A percentile compares a stretch with the other conserved stretches of the same genome.
phyloP scores from a whole-genome alignment of 1,284 basidiomycete genomes.

The Pyrrhoderma noxium region DNA sequence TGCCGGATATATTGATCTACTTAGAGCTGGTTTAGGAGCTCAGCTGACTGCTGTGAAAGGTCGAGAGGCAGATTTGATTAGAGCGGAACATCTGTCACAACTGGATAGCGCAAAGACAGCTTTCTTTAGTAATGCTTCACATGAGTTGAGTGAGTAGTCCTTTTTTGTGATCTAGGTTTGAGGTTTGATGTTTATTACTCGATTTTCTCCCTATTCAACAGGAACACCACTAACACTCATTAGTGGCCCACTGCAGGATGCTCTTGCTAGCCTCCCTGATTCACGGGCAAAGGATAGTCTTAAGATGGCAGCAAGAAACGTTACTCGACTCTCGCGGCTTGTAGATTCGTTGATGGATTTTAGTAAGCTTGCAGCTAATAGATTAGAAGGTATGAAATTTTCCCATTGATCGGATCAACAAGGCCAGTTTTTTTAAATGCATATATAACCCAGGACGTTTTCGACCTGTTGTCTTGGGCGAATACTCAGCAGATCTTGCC shows the following conservation, averaged over 20 bases:
- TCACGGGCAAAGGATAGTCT: slow-evolving; percentile 20
- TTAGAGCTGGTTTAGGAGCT: slow-evolving; percentile 18
- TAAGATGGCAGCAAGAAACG: slow-evolving; percentile 24
- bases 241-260: slow-evolving; percentile 25
- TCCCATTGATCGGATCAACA: not conserved
- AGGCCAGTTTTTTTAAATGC: no score
- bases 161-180: not conserved
- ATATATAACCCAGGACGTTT: slow-evolving; percentile 22
- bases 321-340: slow-evolving; percentile 23
- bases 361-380: slow-evolving; percentile 24
- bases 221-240: slow-evolving; percentile 28
- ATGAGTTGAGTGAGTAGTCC: slow-evolving; percentile 23
- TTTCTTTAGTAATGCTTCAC: slow-evolving; percentile 28
- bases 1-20: slow-evolving; percentile 20
- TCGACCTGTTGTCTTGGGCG: slow-evolving; percentile 23
- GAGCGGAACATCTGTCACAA: slow-evolving; percentile 25
- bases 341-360: slow-evolving; percentile 29
- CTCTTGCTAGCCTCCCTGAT: slow-evolving; percentile 15
- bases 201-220: no score
- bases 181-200: not conserved
- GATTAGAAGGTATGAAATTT: slow-evolving; percentile 21
- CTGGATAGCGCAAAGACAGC: slow-evolving; percentile 29
- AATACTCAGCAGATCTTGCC: slow-evolving; percentile 25
- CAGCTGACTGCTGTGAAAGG: slow-evolving; percentile 21
- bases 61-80: slow-evolving; percentile 22